These are phyloP conservation scores for Malus fusca DNA, from an alignment of 306 rosid species.

Conservation along the genomic window DNA sequence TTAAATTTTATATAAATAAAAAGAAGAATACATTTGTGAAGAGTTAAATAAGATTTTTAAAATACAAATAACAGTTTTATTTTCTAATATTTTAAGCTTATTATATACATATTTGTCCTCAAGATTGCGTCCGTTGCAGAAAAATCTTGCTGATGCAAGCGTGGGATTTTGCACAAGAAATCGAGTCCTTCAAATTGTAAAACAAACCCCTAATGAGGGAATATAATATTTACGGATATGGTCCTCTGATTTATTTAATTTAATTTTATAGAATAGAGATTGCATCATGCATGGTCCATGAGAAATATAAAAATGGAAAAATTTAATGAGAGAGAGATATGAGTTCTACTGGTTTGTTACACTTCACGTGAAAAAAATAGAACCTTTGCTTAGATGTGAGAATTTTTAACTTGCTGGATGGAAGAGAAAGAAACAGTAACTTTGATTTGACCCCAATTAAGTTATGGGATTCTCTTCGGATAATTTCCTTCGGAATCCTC, in stretches of 20 bases:
- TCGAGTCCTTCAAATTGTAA: slow-evolving; percentile 29
- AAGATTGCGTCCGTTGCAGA: slow-evolving; percentile 37
- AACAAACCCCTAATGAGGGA: background rate
- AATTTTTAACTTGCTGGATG: background rate
- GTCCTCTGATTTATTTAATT: slow-evolving; percentile 23
- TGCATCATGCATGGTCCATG: slow-evolving; percentile 39
- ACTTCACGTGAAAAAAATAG: slow-evolving; percentile 40
- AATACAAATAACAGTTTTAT: too few relatives aligned
- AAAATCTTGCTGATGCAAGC: slow-evolving; percentile 37
- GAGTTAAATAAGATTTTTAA: accelerated
- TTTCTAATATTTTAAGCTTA: slow-evolving; percentile 6
- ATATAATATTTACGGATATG: slow-evolving; percentile 15
- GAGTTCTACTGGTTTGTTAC: slow-evolving; percentile 32
- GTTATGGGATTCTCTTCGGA: too few relatives aligned
- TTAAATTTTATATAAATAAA: too few relatives aligned
- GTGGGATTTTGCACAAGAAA: slow-evolving; percentile 24
- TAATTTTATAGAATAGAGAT: slow-evolving; percentile 6
- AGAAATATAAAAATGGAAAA: slow-evolving; percentile 23
- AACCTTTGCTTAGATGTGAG: background rate
- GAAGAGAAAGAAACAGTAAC: background rate
- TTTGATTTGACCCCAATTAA: background rate
- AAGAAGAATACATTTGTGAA: too few relatives aligned
- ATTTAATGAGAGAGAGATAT: slow-evolving; percentile 2
- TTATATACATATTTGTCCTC: slow-evolving; percentile 17
- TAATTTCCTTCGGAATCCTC: too few relatives aligned